A percentile compares a stretch with the other conserved stretches of the same genome.
These are phyloP conservation scores for Podila clonocystis DNA, from an alignment of 192 early-diverging fungal species.

Conservation along the genomic window DNA sequence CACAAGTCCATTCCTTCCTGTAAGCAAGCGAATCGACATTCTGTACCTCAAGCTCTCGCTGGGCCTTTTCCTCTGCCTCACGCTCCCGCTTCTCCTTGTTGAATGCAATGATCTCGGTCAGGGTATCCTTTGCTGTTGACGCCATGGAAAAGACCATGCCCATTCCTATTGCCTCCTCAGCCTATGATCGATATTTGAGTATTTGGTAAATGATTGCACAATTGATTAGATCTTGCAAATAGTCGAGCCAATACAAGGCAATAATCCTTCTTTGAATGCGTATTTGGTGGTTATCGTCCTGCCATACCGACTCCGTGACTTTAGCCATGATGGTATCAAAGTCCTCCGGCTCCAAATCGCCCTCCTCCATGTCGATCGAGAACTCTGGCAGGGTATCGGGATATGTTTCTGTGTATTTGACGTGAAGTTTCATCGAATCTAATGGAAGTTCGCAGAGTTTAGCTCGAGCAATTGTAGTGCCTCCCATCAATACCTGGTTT, in stretches of 20 bases:
- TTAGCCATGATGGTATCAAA: slow-evolving; percentile 49
- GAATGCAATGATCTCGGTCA: slow-evolving; percentile 68
- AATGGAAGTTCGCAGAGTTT: background rate
- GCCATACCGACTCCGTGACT: slow-evolving; percentile 43
- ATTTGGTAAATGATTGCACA: background rate
- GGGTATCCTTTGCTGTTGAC: slow-evolving; percentile 75
- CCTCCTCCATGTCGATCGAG: slow-evolving; percentile 62
- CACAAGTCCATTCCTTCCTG: too few relatives aligned
- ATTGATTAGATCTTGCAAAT: background rate
- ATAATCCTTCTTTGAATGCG: background rate
- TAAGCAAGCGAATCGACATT: background rate
- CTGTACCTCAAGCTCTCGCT: slow-evolving; percentile 71
- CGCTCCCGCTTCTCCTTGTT: slow-evolving; percentile 61
- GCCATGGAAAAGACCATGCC: slow-evolving; percentile 92
- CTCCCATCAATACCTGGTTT: background rate
- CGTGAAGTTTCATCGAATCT: slow-evolving; percentile 60
- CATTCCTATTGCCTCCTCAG: slow-evolving; percentile 86
- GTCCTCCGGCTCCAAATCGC: slow-evolving; percentile 51
- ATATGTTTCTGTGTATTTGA: slow-evolving; percentile 79
- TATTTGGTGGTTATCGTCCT: too few relatives aligned
- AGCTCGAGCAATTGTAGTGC: too few relatives aligned
- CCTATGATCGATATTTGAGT: slow-evolving; percentile 38
- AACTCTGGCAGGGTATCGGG: slow-evolving; percentile 77
- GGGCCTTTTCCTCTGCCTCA: slow-evolving; percentile 59
- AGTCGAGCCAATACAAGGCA: background rate